Base-by-base conservation (phyloP, 768 basidiomycete genomes). In the Leucocoprinus leucothites region DNA sequence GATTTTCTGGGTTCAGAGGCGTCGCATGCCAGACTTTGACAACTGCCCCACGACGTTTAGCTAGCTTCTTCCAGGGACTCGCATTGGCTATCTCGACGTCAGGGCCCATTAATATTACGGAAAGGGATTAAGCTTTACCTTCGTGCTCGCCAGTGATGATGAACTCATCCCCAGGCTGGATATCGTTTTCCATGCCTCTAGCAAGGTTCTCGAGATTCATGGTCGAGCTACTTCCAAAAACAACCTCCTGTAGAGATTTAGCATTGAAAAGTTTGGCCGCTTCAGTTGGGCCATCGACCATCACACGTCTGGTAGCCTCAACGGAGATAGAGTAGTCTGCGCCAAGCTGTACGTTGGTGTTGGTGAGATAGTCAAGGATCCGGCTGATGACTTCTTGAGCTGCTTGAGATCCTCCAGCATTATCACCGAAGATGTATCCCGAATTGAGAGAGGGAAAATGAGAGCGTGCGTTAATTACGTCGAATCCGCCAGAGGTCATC, bases 121-220 rank as follows among this genome's bases (percentile, higher is more conserved):
- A 14, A 57, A 26, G 18, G 41, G 8, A 1, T 16, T 42, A 45
- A 38, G 28, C 55, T 71, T 24, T 36, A 89, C 87, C 82, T 76
- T 93, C 89, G 59, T 93, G 90, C 63, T 91, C 90, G 1, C 80
- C 81, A 0, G 86, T 87, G n/a, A 91, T 65, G 51, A 93, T 82
- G 53, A 91, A 82, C 67, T 91, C 89, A 56, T 91, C 89, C 3
- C 80, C 86, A 0, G 69, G 57, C 34, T 76, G 63, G 24, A 91
- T 73, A 49, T 77, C 77, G 0, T 59, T 62, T 31, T 87, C 86
- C 53, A 91, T 63, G 0, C 82, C 80, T 3, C 86, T 71, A 0
- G 87, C 76, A 0, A 91, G 74, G 61, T 90, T 89, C 65, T 87
- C 87, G 21, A 87, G 59, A 34, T 87, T 79, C 72, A 84, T 69